phyloP scores from a whole-genome alignment of 768 basidiomycete genomes.

The Phylloporus arenicola region DNA sequence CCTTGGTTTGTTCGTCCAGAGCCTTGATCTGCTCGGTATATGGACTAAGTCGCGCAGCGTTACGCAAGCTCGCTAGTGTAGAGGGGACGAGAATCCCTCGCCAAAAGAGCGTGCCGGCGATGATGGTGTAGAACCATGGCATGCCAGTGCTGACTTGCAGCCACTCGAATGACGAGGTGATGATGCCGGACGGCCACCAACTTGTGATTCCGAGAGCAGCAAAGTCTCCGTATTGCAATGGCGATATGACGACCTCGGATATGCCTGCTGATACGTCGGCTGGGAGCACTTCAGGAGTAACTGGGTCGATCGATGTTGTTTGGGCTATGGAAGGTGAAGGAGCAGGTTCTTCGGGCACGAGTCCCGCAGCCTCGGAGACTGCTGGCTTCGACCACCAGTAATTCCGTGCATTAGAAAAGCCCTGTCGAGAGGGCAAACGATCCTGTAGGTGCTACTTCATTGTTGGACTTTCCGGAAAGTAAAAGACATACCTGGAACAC shows the following conservation, averaged over 20 bases:
- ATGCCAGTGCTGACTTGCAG: slow-evolving; percentile 65
- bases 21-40: slow-evolving; percentile 47
- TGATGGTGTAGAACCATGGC: slow-evolving; percentile 83
- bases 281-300: slow-evolving; percentile 4
- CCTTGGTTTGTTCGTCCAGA: slow-evolving; percentile 39
- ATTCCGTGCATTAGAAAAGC: slow-evolving; percentile 18
- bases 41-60: slow-evolving; percentile 39
- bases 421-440: slow-evolving; percentile 7
- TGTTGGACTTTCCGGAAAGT: background rate
- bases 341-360: too few species aligned
- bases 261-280: slow-evolving; percentile 9
- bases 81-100: slow-evolving; percentile 58
- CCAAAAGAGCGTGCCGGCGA: slow-evolving; percentile 57
- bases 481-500: slow-evolving; percentile 18
- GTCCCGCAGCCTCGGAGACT: background rate
- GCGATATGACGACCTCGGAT: slow-evolving; percentile 32
- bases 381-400: slow-evolving; percentile 31
- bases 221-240: slow-evolving; percentile 69
- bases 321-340: too few species aligned
- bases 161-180: slow-evolving; percentile 59
- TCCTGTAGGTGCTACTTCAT: slow-evolving; percentile 3
- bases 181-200: slow-evolving; percentile 65
- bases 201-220: slow-evolving; percentile 57
- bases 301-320: background rate
- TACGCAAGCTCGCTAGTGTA: slow-evolving; percentile 50